These are phyloP conservation scores for Citrullus amarus DNA, from an alignment of 306 rosid species.

Conservation along the genomic window DNA sequence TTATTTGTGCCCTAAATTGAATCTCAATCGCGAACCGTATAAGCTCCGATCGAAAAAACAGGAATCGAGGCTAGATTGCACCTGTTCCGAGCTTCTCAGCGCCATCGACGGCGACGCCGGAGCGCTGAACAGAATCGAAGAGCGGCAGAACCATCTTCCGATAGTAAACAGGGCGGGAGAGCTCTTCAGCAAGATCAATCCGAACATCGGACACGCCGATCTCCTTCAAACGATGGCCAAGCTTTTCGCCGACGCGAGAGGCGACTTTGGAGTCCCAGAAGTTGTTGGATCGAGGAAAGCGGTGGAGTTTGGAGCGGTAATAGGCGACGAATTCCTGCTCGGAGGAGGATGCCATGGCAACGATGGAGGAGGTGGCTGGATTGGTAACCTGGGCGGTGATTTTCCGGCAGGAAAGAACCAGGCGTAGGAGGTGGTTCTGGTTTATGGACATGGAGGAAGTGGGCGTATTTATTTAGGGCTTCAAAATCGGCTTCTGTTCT, in stretches of 20 bases:
- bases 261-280: slow-evolving; percentile 23
- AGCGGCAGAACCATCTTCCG: slow-evolving; percentile 12
- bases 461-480: slow-evolving; percentile 3
- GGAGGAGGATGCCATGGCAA: slow-evolving; percentile 27
- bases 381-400: slow-evolving; percentile 18
- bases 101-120: slow-evolving; percentile 8
- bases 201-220: slow-evolving; percentile 6
- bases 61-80: neutral
- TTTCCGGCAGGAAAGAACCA: slow-evolving; percentile 18
- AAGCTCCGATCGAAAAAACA: neutral
- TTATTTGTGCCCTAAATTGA: neutral
- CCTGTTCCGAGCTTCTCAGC: slow-evolving; percentile 5
- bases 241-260: slow-evolving; percentile 17
- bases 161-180: slow-evolving; percentile 1
- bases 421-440: slow-evolving; percentile 16
- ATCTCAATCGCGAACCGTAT: neutral
- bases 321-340: slow-evolving; percentile 23
- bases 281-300: slow-evolving; percentile 12
- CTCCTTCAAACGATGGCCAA: slow-evolving; percentile 8
- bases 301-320: slow-evolving; percentile 12
- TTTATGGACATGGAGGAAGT: slow-evolving; percentile 1
- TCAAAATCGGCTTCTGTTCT: neutral
- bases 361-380: slow-evolving; percentile 15
- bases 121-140: slow-evolving; percentile 10
- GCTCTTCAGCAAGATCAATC: slow-evolving; percentile 14